Base-by-base conservation (phyloP, 345 rosid genomes). In the Dimocarpus longan region DNA sequence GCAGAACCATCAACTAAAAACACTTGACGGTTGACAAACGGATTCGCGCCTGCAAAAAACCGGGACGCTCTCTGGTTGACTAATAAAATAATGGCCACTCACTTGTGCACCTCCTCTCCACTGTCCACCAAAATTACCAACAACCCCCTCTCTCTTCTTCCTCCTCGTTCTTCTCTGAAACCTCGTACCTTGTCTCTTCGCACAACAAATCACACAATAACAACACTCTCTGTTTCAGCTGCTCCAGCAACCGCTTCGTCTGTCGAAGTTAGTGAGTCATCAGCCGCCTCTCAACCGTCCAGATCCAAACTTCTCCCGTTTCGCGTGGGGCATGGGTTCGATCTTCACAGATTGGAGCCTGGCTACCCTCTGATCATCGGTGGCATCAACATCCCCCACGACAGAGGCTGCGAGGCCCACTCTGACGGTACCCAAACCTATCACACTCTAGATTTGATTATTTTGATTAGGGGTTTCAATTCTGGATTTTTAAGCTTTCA, bases 341-440 rank as follows among this genome's bases (percentile, higher is more conserved):
- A 94, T 86, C 95, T 96, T 63, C 99, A 96, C 59, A 84, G 97
- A 21, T 75, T 96, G 81, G 99, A 93, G 88, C 95, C 95, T 32
- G 98, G 99, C 0, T 96, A 91, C 76, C 98, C 99, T 81, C 74
- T 96, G 89, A 96, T 96, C 64, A 92, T 96, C 43, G 98, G 99
- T 0, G 98, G 99, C 78, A 89, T 96, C 77, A 83, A 92, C 89
- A 86, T 94, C 62, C 99, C 99, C 46, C 95, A 94, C 10, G 98
- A 96, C 32, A 89, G 90, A 85, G 99, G 98, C 85, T 96, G 99
- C 76, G 98, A 96, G 85, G 99, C 99, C 86, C 98, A 94, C 84
- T 96, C 99, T 40, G 98, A 96, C 83, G 99, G 99, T 93, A 84
- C 0, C 65, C 9, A 7, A 21, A 60, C 16, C 16, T 54, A 54